phyloP scores from a whole-genome alignment of 116 monocot genomes.

The Zostera marina region DNA sequence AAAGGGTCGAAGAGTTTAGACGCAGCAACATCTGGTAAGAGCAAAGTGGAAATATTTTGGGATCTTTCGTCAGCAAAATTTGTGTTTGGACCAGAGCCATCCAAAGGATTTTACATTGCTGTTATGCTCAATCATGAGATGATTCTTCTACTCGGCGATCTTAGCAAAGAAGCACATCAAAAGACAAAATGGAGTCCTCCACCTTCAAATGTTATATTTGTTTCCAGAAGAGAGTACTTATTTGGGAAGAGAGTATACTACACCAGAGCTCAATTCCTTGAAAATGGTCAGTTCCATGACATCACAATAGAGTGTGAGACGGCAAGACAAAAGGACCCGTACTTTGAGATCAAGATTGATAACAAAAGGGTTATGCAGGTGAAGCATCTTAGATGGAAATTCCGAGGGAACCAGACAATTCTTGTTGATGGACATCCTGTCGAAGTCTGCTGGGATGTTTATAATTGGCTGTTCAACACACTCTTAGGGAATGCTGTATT shows the following conservation, averaged over 20 bases:
- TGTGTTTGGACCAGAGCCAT: constrained; percentile 19
- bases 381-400: constrained; percentile 30
- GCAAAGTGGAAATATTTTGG: constrained; percentile 26
- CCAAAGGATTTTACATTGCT: constrained; percentile 23
- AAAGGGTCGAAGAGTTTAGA: constrained; percentile 45
- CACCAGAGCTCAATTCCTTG: constrained; percentile 24
- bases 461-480: constrained; percentile 26
- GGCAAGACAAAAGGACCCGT: constrained; percentile 12
- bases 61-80: constrained; percentile 35
- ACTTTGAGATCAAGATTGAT: constrained; percentile 27
- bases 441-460: constrained; percentile 43
- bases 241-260: constrained; percentile 25
- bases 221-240: constrained; percentile 27
- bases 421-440: constrained; percentile 32
- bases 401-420: constrained; percentile 36
- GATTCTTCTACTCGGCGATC: constrained; percentile 34
- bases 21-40: background rate
- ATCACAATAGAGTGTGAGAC: constrained; percentile 26
- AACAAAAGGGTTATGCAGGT: constrained; percentile 30
- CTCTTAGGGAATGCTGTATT: constrained; percentile 18
- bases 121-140: constrained; percentile 22
- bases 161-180: constrained; percentile 25
- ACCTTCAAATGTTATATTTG: constrained; percentile 7
- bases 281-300: constrained; percentile 31
- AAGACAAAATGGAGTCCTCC: constrained; percentile 9